Percentiles rank a stretch among this genome's conserved stretches.
Evolutionary conservation across 2,329 filamentous ascomycete genomes (phyloP).

Genomic region (Aspergillus tubingensis): DNA sequence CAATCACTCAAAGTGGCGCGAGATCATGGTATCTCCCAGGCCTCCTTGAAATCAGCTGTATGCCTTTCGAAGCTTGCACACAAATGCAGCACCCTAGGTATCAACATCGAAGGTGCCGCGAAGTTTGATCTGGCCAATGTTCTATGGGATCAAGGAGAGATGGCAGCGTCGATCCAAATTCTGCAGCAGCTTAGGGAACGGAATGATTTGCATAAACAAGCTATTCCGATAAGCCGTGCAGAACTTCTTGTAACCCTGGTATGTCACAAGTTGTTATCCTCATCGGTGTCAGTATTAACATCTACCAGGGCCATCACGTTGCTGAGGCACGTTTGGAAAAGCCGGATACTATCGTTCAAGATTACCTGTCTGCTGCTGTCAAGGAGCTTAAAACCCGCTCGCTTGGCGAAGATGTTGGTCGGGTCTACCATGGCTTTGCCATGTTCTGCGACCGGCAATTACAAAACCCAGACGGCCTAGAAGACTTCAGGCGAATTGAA

Average conservation of each 20-base stretch:
- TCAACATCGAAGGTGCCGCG: slow-evolving; percentile 75
- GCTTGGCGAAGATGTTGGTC: slow-evolving; percentile 72
- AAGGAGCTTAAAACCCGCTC: slow-evolving; percentile 71
- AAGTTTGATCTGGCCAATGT: slow-evolving; percentile 84
- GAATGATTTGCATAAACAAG: slow-evolving; percentile 65
- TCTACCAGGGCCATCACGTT: slow-evolving; percentile 70
- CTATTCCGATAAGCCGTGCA: slow-evolving; percentile 70
- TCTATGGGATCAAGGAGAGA: slow-evolving; percentile 92
- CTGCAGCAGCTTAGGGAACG: slow-evolving; percentile 71
- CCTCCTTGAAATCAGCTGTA: slow-evolving; percentile 82
- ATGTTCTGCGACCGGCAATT: slow-evolving; percentile 93
- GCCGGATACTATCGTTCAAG: slow-evolving; percentile 82
- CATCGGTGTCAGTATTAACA: slow-evolving; percentile 8
- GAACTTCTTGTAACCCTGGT: slow-evolving; percentile 81
- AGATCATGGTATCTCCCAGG: slow-evolving; percentile 78
- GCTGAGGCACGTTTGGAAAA: slow-evolving; percentile 89
- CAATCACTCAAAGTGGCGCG: slow-evolving; percentile 74
- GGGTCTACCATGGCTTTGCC: slow-evolving; percentile 93
- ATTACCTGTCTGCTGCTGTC: slow-evolving; percentile 82
- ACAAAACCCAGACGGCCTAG: slow-evolving; percentile 78
- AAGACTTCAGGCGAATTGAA: slow-evolving; percentile 79
- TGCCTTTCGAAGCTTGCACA: slow-evolving; percentile 76
- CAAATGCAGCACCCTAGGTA: slow-evolving; percentile 67
- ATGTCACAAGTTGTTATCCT: slow-evolving; percentile 25
- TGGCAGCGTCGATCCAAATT: slow-evolving; percentile 84